A percentile compares a stretch with the other conserved stretches of the same genome.
Evolutionary conservation across 345 rosid genomes (phyloP).

Genomic region (Eucalyptus cloeziana): DNA sequence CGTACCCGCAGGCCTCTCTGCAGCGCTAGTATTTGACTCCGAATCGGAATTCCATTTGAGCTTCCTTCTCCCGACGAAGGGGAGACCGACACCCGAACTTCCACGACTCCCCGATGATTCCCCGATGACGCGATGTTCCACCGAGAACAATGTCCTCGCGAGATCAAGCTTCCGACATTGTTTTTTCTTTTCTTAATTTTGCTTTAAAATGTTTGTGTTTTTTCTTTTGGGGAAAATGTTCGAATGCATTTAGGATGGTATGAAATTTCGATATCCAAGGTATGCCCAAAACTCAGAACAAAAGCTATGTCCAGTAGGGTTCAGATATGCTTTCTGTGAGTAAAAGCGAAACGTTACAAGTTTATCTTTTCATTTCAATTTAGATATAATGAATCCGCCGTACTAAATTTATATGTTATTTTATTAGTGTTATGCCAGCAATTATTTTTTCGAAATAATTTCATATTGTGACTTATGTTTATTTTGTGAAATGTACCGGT

Average conservation of each 20-base stretch:
- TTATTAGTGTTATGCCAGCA: neutral
- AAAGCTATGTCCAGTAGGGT: too few relatives aligned
- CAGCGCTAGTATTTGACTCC: neutral
- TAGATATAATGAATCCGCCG: fast-evolving
- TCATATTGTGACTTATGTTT: neutral
- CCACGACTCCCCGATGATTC: neutral
- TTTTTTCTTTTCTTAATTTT: neutral
- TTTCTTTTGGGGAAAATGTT: neutral
- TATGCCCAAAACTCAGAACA: too few relatives aligned
- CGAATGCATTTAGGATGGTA: neutral
- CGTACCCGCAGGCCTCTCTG: neutral
- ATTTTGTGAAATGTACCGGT: too few relatives aligned
- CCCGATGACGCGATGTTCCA: neutral
- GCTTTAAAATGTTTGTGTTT: neutral
- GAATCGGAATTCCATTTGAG: neutral
- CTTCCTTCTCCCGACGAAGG: neutral
- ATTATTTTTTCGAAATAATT: neutral
- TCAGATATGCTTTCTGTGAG: too few relatives aligned
- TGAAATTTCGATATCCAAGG: too few relatives aligned
- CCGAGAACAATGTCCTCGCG: neutral
- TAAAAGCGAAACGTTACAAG: too few relatives aligned
- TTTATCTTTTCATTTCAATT: neutral
- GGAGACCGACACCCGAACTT: neutral
- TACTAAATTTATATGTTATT: neutral
- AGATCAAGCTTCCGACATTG: neutral